A percentile compares a stretch with the other conserved stretches of the same genome.
Conservation (phyloP, 352 stramenopile species). For the Hyaloperonospora brassicae region DNA sequence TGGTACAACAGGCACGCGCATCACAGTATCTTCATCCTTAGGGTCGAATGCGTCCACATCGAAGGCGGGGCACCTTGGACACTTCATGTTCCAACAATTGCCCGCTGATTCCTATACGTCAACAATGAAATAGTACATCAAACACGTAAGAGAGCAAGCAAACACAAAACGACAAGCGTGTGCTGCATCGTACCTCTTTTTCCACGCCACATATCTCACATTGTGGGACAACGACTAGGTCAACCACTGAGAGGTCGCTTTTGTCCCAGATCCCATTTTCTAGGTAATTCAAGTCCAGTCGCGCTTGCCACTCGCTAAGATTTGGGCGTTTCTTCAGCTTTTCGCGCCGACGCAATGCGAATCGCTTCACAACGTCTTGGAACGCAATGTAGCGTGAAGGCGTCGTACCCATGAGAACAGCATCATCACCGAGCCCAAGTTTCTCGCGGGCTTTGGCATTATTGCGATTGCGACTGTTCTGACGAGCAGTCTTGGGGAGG, state of each 20-base stretch:
- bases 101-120: conserved; percentile 43
- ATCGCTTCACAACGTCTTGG: conserved; percentile 80
- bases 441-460: conserved; percentile 68
- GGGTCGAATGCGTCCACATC: conserved; percentile 49
- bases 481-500: conserved; percentile 39
- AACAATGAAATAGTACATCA: conserved; percentile 3
- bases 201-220: conserved; percentile 80
- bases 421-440: conserved; percentile 59
- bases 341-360: conserved; percentile 72
- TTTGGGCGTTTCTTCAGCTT: conserved; percentile 84
- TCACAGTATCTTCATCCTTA: conserved; percentile 32
- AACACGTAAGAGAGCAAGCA: conserved; percentile 8
- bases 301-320: conserved; percentile 63
- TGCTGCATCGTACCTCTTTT: conserved; percentile 50
- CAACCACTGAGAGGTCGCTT: conserved; percentile 43
- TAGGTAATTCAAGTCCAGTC: conserved; percentile 55
- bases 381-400: conserved; percentile 72
- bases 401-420: conserved; percentile 75
- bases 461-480: conserved; percentile 55
- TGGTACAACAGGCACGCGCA: conserved; percentile 45
- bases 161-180: conserved; percentile 1
- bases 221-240: conserved; percentile 59
- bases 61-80: conserved; percentile 60
- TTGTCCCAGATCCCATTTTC: conserved; percentile 51
- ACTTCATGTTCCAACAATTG: conserved; percentile 70